Conservation (phyloP, 495 filamentous ascomycete species). For the Neurospora pannonica region DNA sequence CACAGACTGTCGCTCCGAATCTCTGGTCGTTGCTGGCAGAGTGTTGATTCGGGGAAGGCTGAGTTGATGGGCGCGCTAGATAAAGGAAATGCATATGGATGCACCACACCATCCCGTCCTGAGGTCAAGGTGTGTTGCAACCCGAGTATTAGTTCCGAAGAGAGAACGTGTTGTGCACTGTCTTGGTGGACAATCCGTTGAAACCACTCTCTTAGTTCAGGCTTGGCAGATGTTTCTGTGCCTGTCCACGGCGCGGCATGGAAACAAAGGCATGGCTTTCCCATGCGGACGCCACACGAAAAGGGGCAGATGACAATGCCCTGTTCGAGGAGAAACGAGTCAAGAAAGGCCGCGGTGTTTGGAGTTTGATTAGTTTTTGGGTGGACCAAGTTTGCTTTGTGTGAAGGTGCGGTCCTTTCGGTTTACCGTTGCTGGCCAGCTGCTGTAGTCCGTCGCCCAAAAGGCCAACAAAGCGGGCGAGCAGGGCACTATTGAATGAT, state of each 20-base stretch:
- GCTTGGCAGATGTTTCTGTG: background rate
- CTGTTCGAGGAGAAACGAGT: background rate
- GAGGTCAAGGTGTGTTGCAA: background rate
- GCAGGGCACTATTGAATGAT: background rate
- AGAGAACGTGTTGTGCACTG: background rate
- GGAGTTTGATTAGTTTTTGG: background rate
- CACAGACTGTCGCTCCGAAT: background rate
- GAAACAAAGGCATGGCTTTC: background rate
- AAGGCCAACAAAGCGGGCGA: background rate
- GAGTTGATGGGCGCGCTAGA: background rate
- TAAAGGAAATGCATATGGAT: background rate
- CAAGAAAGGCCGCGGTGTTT: background rate
- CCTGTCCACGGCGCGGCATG: background rate
- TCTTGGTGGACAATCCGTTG: background rate
- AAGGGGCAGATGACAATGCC: background rate
- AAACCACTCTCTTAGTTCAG: background rate
- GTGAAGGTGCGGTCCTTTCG: background rate
- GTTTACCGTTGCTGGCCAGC: background rate
- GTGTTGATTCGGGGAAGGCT: background rate
- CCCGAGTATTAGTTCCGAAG: background rate
- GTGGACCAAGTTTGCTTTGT: background rate
- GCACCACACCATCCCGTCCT: background rate
- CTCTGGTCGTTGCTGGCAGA: background rate
- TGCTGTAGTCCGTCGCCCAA: background rate
- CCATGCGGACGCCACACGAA: background rate